phyloP scores from a whole-genome alignment of 768 basidiomycete genomes.

The Tulasnella calospora region DNA sequence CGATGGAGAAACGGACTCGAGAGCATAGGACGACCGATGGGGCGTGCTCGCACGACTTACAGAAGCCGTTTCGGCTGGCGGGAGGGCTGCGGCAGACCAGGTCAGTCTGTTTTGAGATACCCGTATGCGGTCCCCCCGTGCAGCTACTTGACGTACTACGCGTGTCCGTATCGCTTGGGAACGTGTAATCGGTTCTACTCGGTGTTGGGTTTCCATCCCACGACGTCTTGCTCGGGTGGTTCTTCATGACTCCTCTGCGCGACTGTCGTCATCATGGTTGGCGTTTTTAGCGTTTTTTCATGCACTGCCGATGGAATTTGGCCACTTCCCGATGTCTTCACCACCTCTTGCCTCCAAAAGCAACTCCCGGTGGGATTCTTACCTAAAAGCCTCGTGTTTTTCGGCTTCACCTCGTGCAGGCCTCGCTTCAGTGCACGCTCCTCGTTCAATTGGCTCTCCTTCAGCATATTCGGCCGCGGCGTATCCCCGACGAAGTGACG shows the following conservation, averaged over 20 bases:
- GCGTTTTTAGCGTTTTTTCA: neutral
- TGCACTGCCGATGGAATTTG: neutral
- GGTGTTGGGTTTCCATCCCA: neutral
- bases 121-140: neutral
- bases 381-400: slow-evolving; percentile 2
- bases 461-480: neutral
- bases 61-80: neutral
- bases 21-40: neutral
- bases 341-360: neutral
- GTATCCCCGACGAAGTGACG: slow-evolving; percentile 2
- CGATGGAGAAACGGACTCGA: neutral
- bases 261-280: neutral
- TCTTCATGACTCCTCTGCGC: neutral
- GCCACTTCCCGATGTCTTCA: neutral
- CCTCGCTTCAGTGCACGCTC: slow-evolving; percentile 7
- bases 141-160: neutral
- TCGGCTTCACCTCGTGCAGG: neutral
- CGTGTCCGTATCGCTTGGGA: neutral
- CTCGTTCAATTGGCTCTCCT: neutral
- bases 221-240: neutral
- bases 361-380: slow-evolving; percentile 3
- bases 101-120: neutral
- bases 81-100: neutral
- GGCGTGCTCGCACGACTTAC: neutral
- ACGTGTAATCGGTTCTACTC: neutral